Evolutionary conservation across 352 stramenopile species (phyloP).

Genomic region (Peronosclerospora sorghi): DNA sequence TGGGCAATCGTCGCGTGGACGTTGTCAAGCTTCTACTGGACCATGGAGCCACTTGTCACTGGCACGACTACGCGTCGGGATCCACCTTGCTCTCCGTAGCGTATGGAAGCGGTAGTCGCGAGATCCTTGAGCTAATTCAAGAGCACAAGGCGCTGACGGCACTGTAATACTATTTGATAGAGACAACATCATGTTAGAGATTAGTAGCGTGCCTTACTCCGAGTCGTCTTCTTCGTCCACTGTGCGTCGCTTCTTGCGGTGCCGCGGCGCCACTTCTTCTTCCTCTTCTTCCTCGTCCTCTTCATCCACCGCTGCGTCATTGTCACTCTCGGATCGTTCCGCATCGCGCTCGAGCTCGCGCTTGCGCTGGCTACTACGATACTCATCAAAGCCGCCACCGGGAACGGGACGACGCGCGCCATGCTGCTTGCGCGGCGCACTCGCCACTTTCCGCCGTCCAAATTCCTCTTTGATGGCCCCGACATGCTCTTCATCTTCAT

Average conservation of each 20-base stretch:
- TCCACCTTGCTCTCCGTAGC: too few relatives aligned
- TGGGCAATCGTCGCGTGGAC: too few relatives aligned
- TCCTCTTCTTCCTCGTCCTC: conserved; percentile 71
- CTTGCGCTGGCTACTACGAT: conserved; percentile 37
- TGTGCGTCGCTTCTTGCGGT: conserved; percentile 70
- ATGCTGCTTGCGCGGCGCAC: conserved; percentile 16
- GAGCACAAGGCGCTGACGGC: too few relatives aligned
- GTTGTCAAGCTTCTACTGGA: too few relatives aligned
- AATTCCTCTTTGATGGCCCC: conserved; percentile 81
- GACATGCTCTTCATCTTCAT: conserved; percentile 79
- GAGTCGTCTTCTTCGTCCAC: conserved; percentile 77
- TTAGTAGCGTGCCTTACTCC: too few relatives aligned
- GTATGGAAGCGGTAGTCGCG: too few relatives aligned
- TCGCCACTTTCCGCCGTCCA: conserved; percentile 37
- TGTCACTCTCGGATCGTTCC: conserved; percentile 66
- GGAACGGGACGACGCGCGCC: conserved; percentile 31
- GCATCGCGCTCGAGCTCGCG: conserved; percentile 30
- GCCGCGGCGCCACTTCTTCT: conserved; percentile 60
- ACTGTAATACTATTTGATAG: too few relatives aligned
- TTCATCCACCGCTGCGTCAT: conserved; percentile 28
- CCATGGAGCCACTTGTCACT: too few relatives aligned
- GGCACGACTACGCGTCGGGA: too few relatives aligned
- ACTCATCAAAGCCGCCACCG: conserved; percentile 74
- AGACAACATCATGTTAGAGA: too few relatives aligned
- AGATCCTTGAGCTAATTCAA: too few relatives aligned